phyloP scores from a whole-genome alignment of 75 land plant genomes.

The Pinus tabuliformis region DNA sequence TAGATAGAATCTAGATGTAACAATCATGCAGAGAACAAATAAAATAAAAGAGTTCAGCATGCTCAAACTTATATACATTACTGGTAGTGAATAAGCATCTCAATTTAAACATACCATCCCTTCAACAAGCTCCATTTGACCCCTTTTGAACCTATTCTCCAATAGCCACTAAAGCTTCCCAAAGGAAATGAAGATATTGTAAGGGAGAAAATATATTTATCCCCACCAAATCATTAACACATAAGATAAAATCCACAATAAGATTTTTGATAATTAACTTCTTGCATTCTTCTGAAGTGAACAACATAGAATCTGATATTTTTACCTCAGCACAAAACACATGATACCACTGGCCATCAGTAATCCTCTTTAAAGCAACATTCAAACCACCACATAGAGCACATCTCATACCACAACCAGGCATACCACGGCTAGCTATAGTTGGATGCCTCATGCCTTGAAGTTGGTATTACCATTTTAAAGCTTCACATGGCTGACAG shows the following conservation, averaged over 20 bases:
- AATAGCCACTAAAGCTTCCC: slow-evolving; percentile 63
- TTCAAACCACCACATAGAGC: slow-evolving; percentile 67
- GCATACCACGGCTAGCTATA: slow-evolving; percentile 33
- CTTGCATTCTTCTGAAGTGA: background rate
- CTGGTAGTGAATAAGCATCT: background rate
- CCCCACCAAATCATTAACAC: background rate
- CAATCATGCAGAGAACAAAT: background rate
- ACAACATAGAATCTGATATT: too few species aligned
- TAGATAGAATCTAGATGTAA: background rate
- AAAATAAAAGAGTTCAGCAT: too few species aligned
- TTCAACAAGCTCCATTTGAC: slow-evolving; percentile 54
- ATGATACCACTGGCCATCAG: slow-evolving; percentile 87
- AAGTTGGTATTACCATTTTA: slow-evolving; percentile 17
- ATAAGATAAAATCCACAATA: background rate
- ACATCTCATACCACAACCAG: slow-evolving; percentile 52
- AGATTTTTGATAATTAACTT: background rate
- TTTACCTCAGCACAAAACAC: slow-evolving; percentile 94
- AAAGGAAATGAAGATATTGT: background rate
- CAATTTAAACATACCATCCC: slow-evolving; percentile 75
- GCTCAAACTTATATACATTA: background rate
- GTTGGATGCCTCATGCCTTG: slow-evolving; percentile 29
- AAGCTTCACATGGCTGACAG: slow-evolving; percentile 86
- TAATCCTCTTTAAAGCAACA: slow-evolving; percentile 82
- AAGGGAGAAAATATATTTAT: background rate
- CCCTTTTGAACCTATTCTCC: slow-evolving; percentile 62